These are phyloP conservation scores for Paraurostyla sp. DNA, from an alignment of 73 alveolate species.

Conservation along the genomic window DNA sequence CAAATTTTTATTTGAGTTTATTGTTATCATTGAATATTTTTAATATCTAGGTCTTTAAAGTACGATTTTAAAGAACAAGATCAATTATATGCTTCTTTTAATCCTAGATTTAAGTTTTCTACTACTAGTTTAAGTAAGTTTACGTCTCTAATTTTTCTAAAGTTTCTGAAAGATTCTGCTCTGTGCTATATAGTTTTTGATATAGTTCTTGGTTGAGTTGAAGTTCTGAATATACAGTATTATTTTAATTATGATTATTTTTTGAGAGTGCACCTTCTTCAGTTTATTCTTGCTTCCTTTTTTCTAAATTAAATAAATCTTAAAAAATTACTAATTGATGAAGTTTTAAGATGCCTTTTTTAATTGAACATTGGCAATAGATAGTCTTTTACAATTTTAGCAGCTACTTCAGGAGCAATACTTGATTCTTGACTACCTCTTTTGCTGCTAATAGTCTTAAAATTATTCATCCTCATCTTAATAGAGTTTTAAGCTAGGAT, in stretches of 20 bases:
- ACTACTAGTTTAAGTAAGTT: too few relatives aligned
- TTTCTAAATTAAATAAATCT: too few relatives aligned
- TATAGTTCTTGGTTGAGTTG: background rate
- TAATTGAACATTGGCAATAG: constrained; percentile 79
- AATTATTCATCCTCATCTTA: too few relatives aligned
- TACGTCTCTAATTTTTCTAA: background rate
- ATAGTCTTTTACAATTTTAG: constrained; percentile 72
- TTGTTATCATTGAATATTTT: background rate
- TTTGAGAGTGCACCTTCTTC: too few relatives aligned
- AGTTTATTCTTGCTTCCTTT: too few relatives aligned
- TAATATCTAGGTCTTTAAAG: background rate
- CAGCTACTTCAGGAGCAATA: constrained; percentile 79
- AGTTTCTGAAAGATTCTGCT: background rate
- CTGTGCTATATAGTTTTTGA: background rate
- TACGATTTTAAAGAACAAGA: too few relatives aligned
- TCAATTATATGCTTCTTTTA: too few relatives aligned
- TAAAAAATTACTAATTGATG: too few relatives aligned
- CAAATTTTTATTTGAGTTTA: background rate
- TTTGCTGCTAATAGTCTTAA: too few relatives aligned
- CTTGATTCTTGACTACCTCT: too few relatives aligned
- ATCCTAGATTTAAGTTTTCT: too few relatives aligned
- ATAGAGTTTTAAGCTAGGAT: too few relatives aligned
- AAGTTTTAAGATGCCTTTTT: background rate
- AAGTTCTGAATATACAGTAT: background rate
- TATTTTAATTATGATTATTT: background rate